phyloP scores from a whole-genome alignment of 1,284 basidiomycete species.

The Cryptococcus amylolentus region DNA sequence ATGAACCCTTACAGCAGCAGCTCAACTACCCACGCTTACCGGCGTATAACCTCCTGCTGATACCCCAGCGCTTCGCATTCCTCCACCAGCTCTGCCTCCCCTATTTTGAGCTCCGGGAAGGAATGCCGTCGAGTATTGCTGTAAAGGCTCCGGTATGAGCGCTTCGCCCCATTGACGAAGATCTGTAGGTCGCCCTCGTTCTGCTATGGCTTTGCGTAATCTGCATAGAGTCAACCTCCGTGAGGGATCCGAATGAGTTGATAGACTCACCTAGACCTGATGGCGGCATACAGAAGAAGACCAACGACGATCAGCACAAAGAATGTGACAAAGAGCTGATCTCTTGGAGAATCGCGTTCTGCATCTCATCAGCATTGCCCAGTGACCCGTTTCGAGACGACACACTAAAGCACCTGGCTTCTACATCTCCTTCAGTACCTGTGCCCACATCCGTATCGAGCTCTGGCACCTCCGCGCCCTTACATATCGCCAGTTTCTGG shows the following conservation, averaged over 20 bases:
- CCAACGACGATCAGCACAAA: conserved; percentile 82
- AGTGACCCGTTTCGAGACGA: conserved; percentile 23
- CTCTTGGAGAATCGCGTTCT: conserved; percentile 83
- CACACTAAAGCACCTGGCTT: conserved; percentile 92
- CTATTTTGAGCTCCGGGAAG: conserved; percentile 3
- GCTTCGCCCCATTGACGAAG: conserved; percentile 42
- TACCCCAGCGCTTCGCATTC: conserved; percentile 6
- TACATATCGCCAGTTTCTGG: conserved; percentile 80
- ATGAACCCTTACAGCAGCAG: no score
- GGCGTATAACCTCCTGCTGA: conserved; percentile 15
- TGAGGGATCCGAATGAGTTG: background rate
- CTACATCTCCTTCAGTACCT: conserved; percentile 93
- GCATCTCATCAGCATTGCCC: conserved; percentile 8
- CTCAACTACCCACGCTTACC: conserved; percentile 20
- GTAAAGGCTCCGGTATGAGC: conserved; percentile 15
- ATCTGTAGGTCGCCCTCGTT: conserved; percentile 39
- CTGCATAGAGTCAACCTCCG: conserved; percentile 12
- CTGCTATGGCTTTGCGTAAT: conserved; percentile 37
- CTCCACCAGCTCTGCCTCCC: background rate
- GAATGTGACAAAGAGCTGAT: conserved; percentile 82
- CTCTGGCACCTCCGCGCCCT: conserved; percentile 70
- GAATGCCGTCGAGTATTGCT: conserved; percentile 11
- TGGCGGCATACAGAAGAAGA: conserved; percentile 73
- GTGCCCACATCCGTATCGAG: conserved; percentile 87
- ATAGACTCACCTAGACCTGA: conserved; percentile 54